Percentiles rank a stretch among this genome's conserved stretches.
Evolutionary conservation across 148 eudicot genomes (phyloP).

Genomic region (Fallopia convolvulus): DNA sequence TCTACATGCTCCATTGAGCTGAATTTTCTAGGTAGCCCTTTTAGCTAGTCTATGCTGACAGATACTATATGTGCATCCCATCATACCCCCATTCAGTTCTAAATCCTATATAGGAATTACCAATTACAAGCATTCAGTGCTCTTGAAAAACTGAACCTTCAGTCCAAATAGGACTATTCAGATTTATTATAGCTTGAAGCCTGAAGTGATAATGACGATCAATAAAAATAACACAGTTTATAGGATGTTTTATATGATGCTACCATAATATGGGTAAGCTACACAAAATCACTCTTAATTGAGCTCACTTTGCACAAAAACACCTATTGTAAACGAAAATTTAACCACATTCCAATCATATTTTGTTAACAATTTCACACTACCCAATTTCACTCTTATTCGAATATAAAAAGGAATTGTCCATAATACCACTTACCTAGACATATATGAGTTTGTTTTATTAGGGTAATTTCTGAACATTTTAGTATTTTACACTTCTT

Average conservation of each 20-base stretch:
- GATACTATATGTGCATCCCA: neutral
- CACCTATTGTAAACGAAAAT: neutral
- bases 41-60: neutral
- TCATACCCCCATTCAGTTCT: neutral
- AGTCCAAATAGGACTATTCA: neutral
- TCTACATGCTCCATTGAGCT: neutral
- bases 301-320: neutral
- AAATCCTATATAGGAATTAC: neutral
- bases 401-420: neutral
- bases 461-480: neutral
- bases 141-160: neutral
- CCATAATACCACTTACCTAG: no score
- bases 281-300: neutral
- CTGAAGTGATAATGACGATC: neutral
- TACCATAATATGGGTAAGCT: neutral
- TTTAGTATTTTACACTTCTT: neutral
- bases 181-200: neutral
- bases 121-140: no score
- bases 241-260: neutral
- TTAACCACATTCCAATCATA: neutral
- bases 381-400: neutral
- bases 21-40: neutral
- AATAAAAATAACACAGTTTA: neutral
- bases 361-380: neutral
- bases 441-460: neutral